These are phyloP conservation scores for Eucalyptus lansdowneana DNA, from an alignment of 345 rosid species.

Conservation along the genomic window DNA sequence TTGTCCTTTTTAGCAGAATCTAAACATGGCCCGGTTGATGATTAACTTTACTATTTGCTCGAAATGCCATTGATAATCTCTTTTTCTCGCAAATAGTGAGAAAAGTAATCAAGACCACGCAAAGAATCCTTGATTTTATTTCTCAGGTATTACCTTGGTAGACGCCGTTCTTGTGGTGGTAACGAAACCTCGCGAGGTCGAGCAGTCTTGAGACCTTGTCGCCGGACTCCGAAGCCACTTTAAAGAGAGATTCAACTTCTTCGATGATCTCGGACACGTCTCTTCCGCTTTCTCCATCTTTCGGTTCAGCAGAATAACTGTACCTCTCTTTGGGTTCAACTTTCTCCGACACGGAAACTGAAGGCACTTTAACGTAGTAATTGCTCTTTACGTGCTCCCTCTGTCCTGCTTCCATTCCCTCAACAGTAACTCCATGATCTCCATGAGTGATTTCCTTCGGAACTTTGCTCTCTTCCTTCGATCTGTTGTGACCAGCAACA, in stretches of 20 bases:
- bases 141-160: slow-evolving; percentile 3
- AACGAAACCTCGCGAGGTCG: slow-evolving; percentile 27
- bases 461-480: neutral
- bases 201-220: slow-evolving; percentile 16
- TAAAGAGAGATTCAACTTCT: slow-evolving; percentile 18
- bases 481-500: neutral
- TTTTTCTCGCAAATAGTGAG: neutral
- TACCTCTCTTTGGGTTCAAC: neutral
- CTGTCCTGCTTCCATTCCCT: neutral
- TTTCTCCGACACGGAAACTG: neutral
- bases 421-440: neutral
- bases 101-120: neutral
- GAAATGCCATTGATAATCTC: neutral
- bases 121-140: neutral
- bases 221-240: slow-evolving; percentile 33
- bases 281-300: neutral
- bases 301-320: neutral
- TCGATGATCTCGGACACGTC: slow-evolving; percentile 3
- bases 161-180: slow-evolving; percentile 3
- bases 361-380: neutral
- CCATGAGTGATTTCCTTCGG: neutral
- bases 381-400: neutral
- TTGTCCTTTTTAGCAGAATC: neutral
- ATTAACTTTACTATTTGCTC: neutral
- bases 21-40: neutral